Conservation (phyloP, 352 stramenopile species). For the Phytophthora hibernalis region DNA sequence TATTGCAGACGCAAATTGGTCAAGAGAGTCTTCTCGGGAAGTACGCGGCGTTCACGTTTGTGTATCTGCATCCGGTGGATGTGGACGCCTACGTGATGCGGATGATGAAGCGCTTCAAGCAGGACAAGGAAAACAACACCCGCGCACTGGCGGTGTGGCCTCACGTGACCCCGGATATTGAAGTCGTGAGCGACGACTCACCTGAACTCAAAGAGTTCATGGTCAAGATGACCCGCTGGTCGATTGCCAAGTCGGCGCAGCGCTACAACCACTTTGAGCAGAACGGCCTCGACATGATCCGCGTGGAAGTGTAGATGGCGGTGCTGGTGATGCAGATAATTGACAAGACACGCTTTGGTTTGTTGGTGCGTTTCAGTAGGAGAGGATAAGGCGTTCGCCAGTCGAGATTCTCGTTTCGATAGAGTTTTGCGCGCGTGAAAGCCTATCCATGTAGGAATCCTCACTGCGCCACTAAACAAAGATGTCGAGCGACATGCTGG, state of each 20-base stretch:
- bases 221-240: constrained; percentile 15
- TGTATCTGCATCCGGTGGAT: constrained; percentile 24
- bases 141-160: constrained; percentile 18
- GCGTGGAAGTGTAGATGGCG: background rate
- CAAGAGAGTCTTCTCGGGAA: constrained; percentile 14
- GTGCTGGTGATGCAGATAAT: background rate
- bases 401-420: background rate
- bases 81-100: constrained; percentile 10
- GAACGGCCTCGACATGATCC: constrained; percentile 18
- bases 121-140: constrained; percentile 14
- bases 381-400: too few relatives aligned
- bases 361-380: too few relatives aligned
- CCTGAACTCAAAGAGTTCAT: constrained; percentile 18
- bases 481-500: constrained; percentile 14
- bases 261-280: constrained; percentile 20
- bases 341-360: too few relatives aligned
- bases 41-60: constrained; percentile 20
- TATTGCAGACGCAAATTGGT: constrained; percentile 23
- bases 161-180: constrained; percentile 15
- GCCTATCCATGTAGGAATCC: background rate
- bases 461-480: constrained; percentile 7
- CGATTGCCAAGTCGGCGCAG: constrained; percentile 9
- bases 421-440: background rate
- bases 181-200: constrained; percentile 5
- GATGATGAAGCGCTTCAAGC: constrained; percentile 23